Evolutionary conservation across 2,329 filamentous ascomycete species (phyloP).

Genomic region (Fusarium marasasianum): DNA sequence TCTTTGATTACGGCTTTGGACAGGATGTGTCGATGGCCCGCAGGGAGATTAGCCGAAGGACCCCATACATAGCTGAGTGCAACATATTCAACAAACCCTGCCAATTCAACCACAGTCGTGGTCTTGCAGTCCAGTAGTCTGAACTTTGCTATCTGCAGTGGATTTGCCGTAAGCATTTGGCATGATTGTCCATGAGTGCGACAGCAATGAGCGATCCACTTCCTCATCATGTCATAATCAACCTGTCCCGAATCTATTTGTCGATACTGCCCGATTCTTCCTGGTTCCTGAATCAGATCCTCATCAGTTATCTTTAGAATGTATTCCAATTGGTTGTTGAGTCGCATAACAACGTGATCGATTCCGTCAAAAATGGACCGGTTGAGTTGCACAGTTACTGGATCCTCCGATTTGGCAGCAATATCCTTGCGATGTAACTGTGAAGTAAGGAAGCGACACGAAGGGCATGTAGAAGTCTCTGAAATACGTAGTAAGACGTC

Average conservation of each 20-base stretch:
- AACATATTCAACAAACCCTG: background rate
- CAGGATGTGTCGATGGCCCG: fast-evolving
- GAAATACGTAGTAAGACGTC: background rate
- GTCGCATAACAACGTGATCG: background rate
- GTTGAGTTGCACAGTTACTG: too few species aligned
- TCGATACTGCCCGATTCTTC: background rate
- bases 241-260: fast-evolving
- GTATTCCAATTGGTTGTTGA: background rate
- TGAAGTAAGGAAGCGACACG: background rate
- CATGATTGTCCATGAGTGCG: background rate
- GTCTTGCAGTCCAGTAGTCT: background rate
- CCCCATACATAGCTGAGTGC: background rate
- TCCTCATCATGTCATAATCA: background rate
- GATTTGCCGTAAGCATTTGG: background rate
- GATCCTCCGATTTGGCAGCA: too few species aligned
- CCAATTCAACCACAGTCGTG: fast-evolving
- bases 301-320: background rate
- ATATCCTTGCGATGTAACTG: too few species aligned
- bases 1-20: background rate
- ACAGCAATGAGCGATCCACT: fast-evolving
- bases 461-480: background rate
- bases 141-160: fast-evolving
- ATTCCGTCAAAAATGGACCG: background rate
- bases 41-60: background rate
- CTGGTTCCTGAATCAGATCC: background rate